Base-by-base conservation (phyloP, 2,329 filamentous ascomycete species). In the Diaporthe citri region DNA sequence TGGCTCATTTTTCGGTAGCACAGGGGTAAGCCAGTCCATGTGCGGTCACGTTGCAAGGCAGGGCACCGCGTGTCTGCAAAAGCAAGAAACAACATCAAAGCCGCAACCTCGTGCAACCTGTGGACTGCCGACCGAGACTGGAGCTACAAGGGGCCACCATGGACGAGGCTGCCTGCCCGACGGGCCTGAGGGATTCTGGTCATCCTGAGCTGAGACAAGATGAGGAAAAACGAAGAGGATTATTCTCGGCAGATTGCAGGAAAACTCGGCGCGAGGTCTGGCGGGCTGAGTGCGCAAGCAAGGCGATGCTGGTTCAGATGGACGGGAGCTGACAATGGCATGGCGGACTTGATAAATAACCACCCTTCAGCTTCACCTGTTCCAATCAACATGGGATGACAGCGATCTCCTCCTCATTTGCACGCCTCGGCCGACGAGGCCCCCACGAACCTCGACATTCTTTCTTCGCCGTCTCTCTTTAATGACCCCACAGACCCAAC, bases 161-260 rank as follows among this genome's bases (percentile, higher is more conserved):
- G 71, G 25, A 64, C 28, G 48, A 31, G 46, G 51, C 46, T 56
- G 48, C 20, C 36, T 46, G 25, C 28, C 43, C 70, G 17, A 39
- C 17, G 20, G 43, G 28, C 57, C 34, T 62, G 55, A 22, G 22
- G 34, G 9, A 31, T 59, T 43, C 48, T 43, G 36, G 51, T 34
- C 57, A 46, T 17, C 20, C 25, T 64, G n/a, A 64, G 48, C 71
- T 72, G 71, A 72, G 71, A 72, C 71, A 72, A 22, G 2, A 36
- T 43, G 51, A 52, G 25, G 8, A 2, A 64, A 56, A 72, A 55
- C 34, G 12, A 51, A 52, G 34, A 69, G 48, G 25, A 22, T 25
- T 15, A 17, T 36, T 31, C n/a, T 72, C 71, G 57, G 71, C 46
- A 51, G 48, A 56, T 72, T 55, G 51, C 71, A 72, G 46, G 25